A percentile compares a stretch with the other conserved stretches of the same genome.
These are phyloP conservation scores for Hura crepitans DNA, from an alignment of 441 rosid genomes.

Conservation along the genomic window DNA sequence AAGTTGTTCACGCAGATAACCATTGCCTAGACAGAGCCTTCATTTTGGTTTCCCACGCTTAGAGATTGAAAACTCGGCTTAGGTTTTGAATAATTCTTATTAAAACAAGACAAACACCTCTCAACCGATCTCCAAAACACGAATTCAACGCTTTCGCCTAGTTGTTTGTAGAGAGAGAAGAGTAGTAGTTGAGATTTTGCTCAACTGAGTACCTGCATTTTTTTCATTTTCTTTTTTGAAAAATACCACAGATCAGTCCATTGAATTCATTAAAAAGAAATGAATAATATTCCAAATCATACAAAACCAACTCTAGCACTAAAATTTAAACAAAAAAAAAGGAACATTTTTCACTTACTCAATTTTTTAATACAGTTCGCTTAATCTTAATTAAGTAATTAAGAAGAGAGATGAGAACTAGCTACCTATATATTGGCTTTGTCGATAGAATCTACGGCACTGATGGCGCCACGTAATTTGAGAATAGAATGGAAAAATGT, in stretches of 20 bases:
- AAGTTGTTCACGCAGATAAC: not conserved
- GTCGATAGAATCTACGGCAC: slow-evolving; percentile 14
- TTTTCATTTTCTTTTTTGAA: not conserved
- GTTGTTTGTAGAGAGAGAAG: slow-evolving; percentile 15
- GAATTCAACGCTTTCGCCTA: slow-evolving; percentile 53
- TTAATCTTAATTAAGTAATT: not conserved
- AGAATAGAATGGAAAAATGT: not conserved
- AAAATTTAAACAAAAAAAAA: not conserved
- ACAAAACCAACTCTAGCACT: not conserved
- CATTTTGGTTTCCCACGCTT: slow-evolving; percentile 9
- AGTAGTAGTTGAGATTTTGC: slow-evolving; percentile 22
- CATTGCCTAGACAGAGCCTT: not conserved
- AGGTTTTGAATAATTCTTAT: not conserved
- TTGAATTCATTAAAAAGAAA: not conserved
- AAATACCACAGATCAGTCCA: slow-evolving; percentile 5
- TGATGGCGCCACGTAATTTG: slow-evolving; percentile 22
- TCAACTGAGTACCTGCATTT: slow-evolving; percentile 8
- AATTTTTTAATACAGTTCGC: not conserved
- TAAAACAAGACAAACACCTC: slow-evolving; percentile 57
- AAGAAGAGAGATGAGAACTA: not conserved
- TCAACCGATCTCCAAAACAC: slow-evolving; percentile 56
- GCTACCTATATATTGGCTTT: not conserved
- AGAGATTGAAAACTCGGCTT: not conserved
- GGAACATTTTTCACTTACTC: not conserved
- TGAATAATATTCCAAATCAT: not conserved